A percentile compares a stretch with the other conserved stretches of the same genome.
phyloP scores from a whole-genome alignment of 1,284 basidiomycete genomes.

The Omphalotus olearius region DNA sequence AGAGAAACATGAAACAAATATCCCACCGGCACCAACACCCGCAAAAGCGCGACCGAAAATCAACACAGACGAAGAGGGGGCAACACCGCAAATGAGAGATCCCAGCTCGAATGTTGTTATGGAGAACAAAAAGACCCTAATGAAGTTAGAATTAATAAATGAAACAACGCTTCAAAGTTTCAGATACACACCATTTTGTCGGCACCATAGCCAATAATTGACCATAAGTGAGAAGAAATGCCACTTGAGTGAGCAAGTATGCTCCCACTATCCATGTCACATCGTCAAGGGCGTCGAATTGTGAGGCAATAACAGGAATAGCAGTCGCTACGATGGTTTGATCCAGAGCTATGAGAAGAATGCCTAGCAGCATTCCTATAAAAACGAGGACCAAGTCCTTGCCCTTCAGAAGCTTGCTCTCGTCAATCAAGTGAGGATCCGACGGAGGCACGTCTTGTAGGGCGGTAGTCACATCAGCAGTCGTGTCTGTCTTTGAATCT shows the following conservation, averaged over 20 bases:
- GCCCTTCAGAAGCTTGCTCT: neutral
- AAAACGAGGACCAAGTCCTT: neutral
- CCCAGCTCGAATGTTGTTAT: conserved; percentile 39
- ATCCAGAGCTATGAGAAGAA: conserved; percentile 29
- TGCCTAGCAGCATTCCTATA: neutral
- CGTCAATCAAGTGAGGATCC: too few species aligned
- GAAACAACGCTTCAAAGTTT: too few species aligned
- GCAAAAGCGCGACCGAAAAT: conserved; percentile 44
- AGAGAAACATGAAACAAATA: conserved; percentile 25
- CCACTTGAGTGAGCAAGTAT: conserved; percentile 33
- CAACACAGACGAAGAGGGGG: conserved; percentile 30
- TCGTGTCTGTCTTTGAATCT: too few species aligned
- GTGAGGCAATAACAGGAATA: conserved; percentile 35
- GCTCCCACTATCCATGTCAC: conserved; percentile 38
- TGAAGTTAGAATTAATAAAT: too few species aligned
- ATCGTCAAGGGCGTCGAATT: conserved; percentile 33
- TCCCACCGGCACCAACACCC: conserved; percentile 24
- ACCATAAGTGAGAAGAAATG: conserved; percentile 23
- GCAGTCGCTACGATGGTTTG: conserved; percentile 31
- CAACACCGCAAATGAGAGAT: conserved; percentile 42
- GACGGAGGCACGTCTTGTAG: too few species aligned
- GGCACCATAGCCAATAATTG: conserved; percentile 28
- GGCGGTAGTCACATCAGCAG: too few species aligned
- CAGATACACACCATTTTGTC: conserved; percentile 27
- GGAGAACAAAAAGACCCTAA: conserved; percentile 31